Conservation (phyloP, 2,329 filamentous ascomycete species). For the Ilyonectria robusta region DNA sequence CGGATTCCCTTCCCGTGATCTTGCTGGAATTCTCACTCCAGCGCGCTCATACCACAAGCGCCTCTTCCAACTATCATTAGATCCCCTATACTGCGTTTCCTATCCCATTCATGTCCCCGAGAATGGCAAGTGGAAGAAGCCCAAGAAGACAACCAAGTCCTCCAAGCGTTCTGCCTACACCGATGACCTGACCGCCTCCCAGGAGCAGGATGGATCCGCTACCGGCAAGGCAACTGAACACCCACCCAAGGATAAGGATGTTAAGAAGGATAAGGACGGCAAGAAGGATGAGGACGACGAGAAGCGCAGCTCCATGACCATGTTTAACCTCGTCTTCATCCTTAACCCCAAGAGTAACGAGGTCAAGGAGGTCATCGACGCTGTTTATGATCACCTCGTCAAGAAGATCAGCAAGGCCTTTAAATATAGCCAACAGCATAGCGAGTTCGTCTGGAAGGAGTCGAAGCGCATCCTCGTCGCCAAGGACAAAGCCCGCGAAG, state of each 20-base stretch:
- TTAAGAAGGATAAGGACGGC: constrained; percentile 46
- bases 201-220: constrained; percentile 47
- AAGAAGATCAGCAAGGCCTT: constrained; percentile 94
- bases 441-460: constrained; percentile 92
- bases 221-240: constrained; percentile 46
- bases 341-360: constrained; percentile 85
- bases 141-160: constrained; percentile 65
- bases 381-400: constrained; percentile 87
- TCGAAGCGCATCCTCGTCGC: constrained; percentile 85
- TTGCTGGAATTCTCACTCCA: constrained; percentile 86
- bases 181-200: constrained; percentile 49
- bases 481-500: constrained; percentile 86
- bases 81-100: constrained; percentile 84
- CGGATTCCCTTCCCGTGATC: constrained; percentile 80
- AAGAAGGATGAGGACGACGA: constrained; percentile 62
- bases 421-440: constrained; percentile 91
- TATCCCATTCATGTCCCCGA: constrained; percentile 87
- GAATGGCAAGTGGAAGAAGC: constrained; percentile 83
- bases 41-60: constrained; percentile 83
- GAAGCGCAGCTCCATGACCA: constrained; percentile 84
- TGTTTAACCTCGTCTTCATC: constrained; percentile 98
- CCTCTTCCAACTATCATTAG: constrained; percentile 85
- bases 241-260: constrained; percentile 46
- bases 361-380: constrained; percentile 80
- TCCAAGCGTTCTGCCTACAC: constrained; percentile 53